Base-by-base conservation (phyloP, 139 green algal genomes). In the Coccomyxa sp. region DNA sequence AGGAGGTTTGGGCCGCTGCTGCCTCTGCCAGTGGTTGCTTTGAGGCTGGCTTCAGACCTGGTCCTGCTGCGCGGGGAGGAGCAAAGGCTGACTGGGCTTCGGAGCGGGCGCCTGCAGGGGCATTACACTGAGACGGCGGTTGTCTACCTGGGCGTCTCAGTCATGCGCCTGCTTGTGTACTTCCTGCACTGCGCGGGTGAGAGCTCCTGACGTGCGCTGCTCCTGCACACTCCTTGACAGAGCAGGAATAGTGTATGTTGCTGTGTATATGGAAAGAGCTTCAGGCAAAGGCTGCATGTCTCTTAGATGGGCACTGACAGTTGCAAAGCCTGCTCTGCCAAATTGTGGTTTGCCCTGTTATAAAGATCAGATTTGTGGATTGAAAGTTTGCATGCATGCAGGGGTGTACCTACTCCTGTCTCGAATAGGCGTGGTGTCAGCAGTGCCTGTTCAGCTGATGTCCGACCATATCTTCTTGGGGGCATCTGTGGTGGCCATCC, bases 381-480 rank as follows among this genome's bases (percentile, higher is more conserved):
- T 31, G 18, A 31, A 1, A 31, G 50, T 18, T 18, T 22, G 5
- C 5, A 64, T 64, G 50, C n/a, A 22, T 64, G 69, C 77, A 81
- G 77, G 77, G 35, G 39, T 81, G 7, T 81, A 76, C 36, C 39
- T 39, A 16, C 39, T 76, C 22, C 33, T 81, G 24, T 54, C 69
- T 8, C 34, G 37, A 7, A 69, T 69, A 39, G 78, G 78, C 29
- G 70, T 50, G 14, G 70, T 82, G n/a, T 82, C 70, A 29, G 78
- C 78, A 1, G 35, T 74, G 70, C 78, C 73, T n/a, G 73, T 55
- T 34, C 74, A 83, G 33, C 79, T 83, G 35, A 76, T 83, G 79
- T 80, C 74, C 8, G 79, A 83, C 37, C 79, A 83, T n/a, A 68
- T 83, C 27, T 83, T 83, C 37, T 68, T 83, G 68, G 79, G 79